A percentile compares a stretch with the other conserved stretches of the same genome.
Conservation (phyloP, 768 basidiomycete species). For the Clavaria fumosa region DNA sequence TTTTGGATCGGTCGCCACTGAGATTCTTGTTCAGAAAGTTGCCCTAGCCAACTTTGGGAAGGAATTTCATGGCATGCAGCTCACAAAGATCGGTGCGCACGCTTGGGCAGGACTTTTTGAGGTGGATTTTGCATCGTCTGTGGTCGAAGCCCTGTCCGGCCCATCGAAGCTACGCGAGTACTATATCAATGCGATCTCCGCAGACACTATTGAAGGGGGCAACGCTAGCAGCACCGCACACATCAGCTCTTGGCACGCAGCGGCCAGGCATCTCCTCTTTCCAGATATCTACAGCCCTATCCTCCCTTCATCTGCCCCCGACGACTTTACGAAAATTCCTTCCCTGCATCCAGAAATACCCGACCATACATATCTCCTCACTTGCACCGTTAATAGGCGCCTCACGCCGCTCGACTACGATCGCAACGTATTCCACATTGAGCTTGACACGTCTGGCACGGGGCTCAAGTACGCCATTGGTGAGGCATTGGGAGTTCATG, state of each 20-base stretch:
- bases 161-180: slow-evolving; percentile 34
- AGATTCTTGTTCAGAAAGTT: slow-evolving; percentile 36
- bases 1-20: slow-evolving; percentile 46
- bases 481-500: slow-evolving; percentile 93
- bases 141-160: slow-evolving; percentile 8
- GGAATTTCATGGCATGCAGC: slow-evolving; percentile 30
- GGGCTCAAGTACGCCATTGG: slow-evolving; percentile 92
- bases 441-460: slow-evolving; percentile 84
- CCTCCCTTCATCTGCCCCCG: slow-evolving; percentile 19
- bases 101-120: slow-evolving; percentile 57
- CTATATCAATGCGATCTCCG: slow-evolving; percentile 59
- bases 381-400: slow-evolving; percentile 85
- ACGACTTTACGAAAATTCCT: slow-evolving; percentile 43
- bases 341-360: slow-evolving; percentile 72
- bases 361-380: slow-evolving; percentile 87
- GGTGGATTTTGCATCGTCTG: slow-evolving; percentile 26
- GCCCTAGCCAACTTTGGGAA: slow-evolving; percentile 32
- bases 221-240: slow-evolving; percentile 45
- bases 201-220: slow-evolving; percentile 42
- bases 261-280: slow-evolving; percentile 82
- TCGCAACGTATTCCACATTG: slow-evolving; percentile 97
- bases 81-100: slow-evolving; percentile 35
- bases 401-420: slow-evolving; percentile 92
- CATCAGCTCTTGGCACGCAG: slow-evolving; percentile 65
- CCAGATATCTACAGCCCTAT: slow-evolving; percentile 58